phyloP scores from a whole-genome alignment of 2,329 filamentous ascomycete genomes.

The Trichoderma sp. region DNA sequence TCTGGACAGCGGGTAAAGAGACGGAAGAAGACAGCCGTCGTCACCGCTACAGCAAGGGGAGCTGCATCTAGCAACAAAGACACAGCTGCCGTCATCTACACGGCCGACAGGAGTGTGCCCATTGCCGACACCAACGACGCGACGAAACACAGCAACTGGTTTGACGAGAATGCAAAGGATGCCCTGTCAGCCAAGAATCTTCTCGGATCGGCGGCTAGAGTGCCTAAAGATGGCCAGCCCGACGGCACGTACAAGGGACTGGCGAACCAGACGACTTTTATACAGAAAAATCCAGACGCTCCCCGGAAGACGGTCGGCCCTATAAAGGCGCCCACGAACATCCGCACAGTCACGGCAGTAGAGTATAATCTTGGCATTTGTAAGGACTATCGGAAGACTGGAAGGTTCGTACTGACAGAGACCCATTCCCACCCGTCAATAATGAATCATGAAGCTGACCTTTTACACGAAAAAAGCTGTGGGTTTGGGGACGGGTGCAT shows the following conservation, averaged over 20 bases:
- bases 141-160: constrained; percentile 89
- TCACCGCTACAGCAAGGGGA: constrained; percentile 67
- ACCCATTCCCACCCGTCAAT: no score
- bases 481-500: constrained; percentile 60
- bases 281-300: constrained; percentile 79
- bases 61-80: constrained; percentile 43
- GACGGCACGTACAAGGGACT: constrained; percentile 79
- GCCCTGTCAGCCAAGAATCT: constrained; percentile 56
- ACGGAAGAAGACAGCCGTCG: constrained; percentile 67
- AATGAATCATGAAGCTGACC: no score
- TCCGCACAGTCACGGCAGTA: constrained; percentile 85
- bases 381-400: constrained; percentile 70
- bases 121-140: constrained; percentile 79
- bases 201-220: constrained; percentile 60
- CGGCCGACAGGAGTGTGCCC: constrained; percentile 63
- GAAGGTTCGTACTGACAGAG: no score
- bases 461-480: no score
- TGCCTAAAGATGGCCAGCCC: constrained; percentile 42
- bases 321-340: constrained; percentile 84
- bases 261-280: constrained; percentile 72
- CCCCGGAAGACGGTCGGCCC: constrained; percentile 75
- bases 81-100: constrained; percentile 57
- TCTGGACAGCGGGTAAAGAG: constrained; percentile 78
- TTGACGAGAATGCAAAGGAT: constrained; percentile 69
- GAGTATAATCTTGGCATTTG: constrained; percentile 94